A percentile compares a stretch with the other conserved stretches of the same genome.
phyloP scores from a whole-genome alignment of 148 eudicot genomes.

The Beta vulgaris region DNA sequence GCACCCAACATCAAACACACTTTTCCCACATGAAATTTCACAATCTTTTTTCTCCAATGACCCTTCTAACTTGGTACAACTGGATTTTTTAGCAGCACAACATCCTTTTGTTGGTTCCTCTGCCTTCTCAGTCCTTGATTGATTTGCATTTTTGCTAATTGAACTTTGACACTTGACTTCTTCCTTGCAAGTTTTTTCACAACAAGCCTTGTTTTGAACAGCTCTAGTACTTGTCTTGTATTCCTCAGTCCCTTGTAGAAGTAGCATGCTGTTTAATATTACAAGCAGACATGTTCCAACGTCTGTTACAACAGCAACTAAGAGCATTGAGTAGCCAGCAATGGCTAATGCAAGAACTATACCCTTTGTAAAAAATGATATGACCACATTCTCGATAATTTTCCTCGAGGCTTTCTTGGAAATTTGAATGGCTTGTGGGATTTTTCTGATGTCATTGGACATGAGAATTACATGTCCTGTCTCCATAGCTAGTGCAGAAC shows the following conservation, averaged over 20 bases:
- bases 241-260: slow-evolving; percentile 25
- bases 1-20: slow-evolving; percentile 2
- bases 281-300: slow-evolving; percentile 49
- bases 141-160: neutral
- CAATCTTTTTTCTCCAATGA: neutral
- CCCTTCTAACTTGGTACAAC: slow-evolving; percentile 2
- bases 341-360: slow-evolving; percentile 37
- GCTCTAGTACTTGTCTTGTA: neutral
- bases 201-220: neutral
- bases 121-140: neutral
- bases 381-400: slow-evolving; percentile 36
- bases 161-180: slow-evolving; percentile 7
- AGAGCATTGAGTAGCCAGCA: slow-evolving; percentile 42
- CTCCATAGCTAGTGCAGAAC: slow-evolving; percentile 44
- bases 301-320: slow-evolving; percentile 43
- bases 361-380: slow-evolving; percentile 39
- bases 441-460: slow-evolving; percentile 44
- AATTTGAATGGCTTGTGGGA: slow-evolving; percentile 35
- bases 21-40: slow-evolving; percentile 4
- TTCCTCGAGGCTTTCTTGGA: slow-evolving; percentile 39
- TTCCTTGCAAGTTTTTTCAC: slow-evolving; percentile 11
- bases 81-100: slow-evolving; percentile 4
- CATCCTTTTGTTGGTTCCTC: slow-evolving; percentile 10
- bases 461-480: slow-evolving; percentile 47
- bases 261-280: slow-evolving; percentile 45